Evolutionary conservation across 352 stramenopile genomes (phyloP), one percentile per base, ranked within the genome.

Genomic region (Peronospora destructor): DNA sequence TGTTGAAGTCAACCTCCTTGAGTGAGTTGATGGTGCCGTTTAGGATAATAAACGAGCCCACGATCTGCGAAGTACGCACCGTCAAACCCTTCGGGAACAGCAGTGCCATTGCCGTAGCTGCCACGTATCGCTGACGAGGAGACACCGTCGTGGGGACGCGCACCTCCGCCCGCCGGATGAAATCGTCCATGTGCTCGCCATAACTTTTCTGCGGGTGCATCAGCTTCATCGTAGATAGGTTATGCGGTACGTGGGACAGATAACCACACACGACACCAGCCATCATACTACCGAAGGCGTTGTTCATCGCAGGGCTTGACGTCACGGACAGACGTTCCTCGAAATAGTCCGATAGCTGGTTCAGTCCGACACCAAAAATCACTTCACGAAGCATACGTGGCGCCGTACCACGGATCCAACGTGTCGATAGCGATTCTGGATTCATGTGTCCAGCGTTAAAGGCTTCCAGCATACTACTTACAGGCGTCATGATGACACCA

Each of bases 151-250:
- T 75, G 19, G 84, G 82, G 33, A 94, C 83, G 39, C 84, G 84
- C 47, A 78, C 83, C 53, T 94, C 71, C 25, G 78, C 84, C 43
- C 87, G 77, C n/a, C 66, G 64, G 49, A 91, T 76, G 42, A 94
- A 86, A 56, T 95, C 81, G 49, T 76, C 68, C 75, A 95, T 90
- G 58, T 92, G 84, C 41, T 78, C 66, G 26, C 49, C 36, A 63
- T 95, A 95, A 25, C 68, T 71, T 63, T 93, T 94, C 51, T 95
- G 68, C 21, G 91, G 91, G 61, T 97, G 81, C 71, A 98, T 87
- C 26, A 98, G 72, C 69, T 97, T 97, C 61, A 97, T 87, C 39
- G 90, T 98, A n/a, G 84, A 96, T 14, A 98, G 59, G 65, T 97
- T 97, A 77, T 98, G 92, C 51, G 92, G 92, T 32, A 98, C 87